These are phyloP conservation scores for Colletotrichum gloeosporioides DNA, from an alignment of 2,329 filamentous ascomycete species.

Conservation along the genomic window DNA sequence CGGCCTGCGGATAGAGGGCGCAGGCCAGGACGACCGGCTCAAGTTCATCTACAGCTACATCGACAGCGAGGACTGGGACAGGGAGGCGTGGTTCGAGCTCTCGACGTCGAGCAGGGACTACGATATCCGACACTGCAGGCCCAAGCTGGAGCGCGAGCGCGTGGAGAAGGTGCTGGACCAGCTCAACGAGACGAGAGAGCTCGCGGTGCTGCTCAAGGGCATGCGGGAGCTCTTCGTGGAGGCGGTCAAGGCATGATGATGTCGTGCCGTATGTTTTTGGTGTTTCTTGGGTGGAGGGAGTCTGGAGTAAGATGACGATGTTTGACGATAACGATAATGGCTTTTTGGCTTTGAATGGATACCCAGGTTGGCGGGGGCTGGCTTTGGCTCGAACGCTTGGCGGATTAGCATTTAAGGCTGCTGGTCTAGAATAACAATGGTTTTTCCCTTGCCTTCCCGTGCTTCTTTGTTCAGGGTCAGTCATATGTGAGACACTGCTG, in stretches of 20 bases:
- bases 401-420: not conserved
- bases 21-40: conserved; percentile 81
- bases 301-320: not conserved
- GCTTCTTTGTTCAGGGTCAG: not conserved
- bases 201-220: conserved; percentile 76
- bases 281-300: not conserved
- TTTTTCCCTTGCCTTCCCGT: not conserved
- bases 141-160: conserved; percentile 80
- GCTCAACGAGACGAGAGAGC: conserved; percentile 81
- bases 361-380: not conserved
- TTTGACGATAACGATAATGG: conserved; percentile 8
- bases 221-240: conserved; percentile 83
- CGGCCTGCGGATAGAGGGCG: conserved; percentile 87
- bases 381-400: not conserved
- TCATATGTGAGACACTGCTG: not conserved
- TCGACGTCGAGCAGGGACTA: conserved; percentile 84
- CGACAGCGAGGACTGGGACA: conserved; percentile 85
- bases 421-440: not conserved
- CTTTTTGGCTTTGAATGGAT: conserved; percentile 5
- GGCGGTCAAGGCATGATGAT: conserved; percentile 59
- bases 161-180: conserved; percentile 78
- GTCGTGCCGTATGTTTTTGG: not conserved
- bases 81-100: conserved; percentile 93
- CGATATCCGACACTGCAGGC: conserved; percentile 79
- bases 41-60: conserved; percentile 91